These are phyloP conservation scores for Isoetes taiwanensis DNA, from an alignment of 75 land plant genomes.

Conservation along the genomic window DNA sequence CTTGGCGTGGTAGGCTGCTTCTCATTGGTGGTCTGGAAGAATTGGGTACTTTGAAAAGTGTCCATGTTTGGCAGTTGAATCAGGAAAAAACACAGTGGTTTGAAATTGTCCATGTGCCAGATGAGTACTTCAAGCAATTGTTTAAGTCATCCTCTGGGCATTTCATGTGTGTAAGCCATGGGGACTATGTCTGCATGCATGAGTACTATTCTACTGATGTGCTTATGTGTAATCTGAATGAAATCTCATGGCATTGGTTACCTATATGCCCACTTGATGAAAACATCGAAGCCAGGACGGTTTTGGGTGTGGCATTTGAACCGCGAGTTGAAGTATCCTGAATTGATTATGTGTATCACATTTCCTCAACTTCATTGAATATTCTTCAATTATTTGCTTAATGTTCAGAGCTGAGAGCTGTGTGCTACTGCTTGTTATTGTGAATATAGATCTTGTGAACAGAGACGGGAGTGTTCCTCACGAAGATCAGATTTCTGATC, in stretches of 20 bases:
- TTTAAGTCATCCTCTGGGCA: conserved; percentile 11
- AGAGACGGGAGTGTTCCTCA: too few species aligned
- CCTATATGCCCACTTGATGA: conserved; percentile 24
- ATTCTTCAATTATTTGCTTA: too few species aligned
- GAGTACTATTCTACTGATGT: conserved; percentile 12
- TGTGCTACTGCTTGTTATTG: too few species aligned
- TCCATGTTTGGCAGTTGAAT: conserved; percentile 33
- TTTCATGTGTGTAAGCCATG: conserved; percentile 23
- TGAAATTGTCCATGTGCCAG: conserved; percentile 30
- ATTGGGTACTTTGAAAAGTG: conserved; percentile 19
- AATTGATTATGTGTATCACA: too few species aligned
- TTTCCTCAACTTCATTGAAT: too few species aligned
- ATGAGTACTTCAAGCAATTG: conserved; percentile 22
- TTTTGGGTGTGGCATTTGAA: conserved; percentile 29
- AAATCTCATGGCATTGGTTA: conserved; percentile 33
- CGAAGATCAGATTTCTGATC: too few species aligned
- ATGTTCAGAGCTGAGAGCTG: too few species aligned
- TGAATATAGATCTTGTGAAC: too few species aligned
- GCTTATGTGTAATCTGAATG: conserved; percentile 31
- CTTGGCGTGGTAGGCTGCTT: conserved; percentile 21
- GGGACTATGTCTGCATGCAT: conserved; percentile 28
- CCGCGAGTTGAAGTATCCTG: conserved; percentile 38
- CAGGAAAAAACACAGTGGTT: conserved; percentile 20
- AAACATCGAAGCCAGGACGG: conserved; percentile 15
- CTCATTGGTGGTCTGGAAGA: conserved; percentile 40